Conservation (phyloP, 2,329 filamentous ascomycete genomes). For the Lojkania enalia region DNA sequence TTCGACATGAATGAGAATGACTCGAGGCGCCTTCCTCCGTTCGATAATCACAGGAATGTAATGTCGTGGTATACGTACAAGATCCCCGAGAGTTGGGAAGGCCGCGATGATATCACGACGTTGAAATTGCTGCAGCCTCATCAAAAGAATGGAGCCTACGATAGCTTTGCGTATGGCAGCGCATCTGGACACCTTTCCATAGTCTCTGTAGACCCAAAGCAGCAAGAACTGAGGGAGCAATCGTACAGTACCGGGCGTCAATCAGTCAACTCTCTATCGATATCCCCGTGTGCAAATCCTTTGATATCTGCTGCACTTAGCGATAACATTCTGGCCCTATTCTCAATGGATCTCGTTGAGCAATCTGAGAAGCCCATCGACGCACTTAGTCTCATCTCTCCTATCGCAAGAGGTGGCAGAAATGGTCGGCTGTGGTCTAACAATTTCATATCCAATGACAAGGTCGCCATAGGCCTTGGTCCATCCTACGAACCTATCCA, state of each 20-base stretch:
- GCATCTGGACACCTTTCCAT: constrained; percentile 57
- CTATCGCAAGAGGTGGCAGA: constrained; percentile 14
- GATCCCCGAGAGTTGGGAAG: constrained; percentile 55
- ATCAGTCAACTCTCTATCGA: constrained; percentile 53
- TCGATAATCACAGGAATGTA: constrained; percentile 38
- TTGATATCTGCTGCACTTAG: constrained; percentile 57
- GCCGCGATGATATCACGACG: constrained; percentile 62
- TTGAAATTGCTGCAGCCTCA: constrained; percentile 56
- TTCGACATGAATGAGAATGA: not conserved
- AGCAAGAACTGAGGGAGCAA: constrained; percentile 17
- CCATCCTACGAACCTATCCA: constrained; percentile 49
- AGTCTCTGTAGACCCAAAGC: constrained; percentile 23
- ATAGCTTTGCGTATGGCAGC: constrained; percentile 59
- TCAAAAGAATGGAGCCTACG: constrained; percentile 41
- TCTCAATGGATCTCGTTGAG: constrained; percentile 37
- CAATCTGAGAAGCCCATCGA: constrained; percentile 30
- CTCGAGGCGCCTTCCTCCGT: constrained; percentile 6
- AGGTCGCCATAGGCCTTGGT: constrained; percentile 57
- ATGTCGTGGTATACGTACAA: constrained; percentile 57
- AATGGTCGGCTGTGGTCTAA: constrained; percentile 53
- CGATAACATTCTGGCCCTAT: constrained; percentile 53
- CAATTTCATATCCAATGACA: constrained; percentile 55
- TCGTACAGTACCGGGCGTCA: constrained; percentile 49
- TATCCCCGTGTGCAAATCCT: constrained; percentile 46
- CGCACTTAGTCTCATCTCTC: constrained; percentile 22